Evolutionary conservation across 2,329 filamentous ascomycete species (phyloP), one percentile per base, ranked within the genome.

Genomic region (Sarocladium kiliense): DNA sequence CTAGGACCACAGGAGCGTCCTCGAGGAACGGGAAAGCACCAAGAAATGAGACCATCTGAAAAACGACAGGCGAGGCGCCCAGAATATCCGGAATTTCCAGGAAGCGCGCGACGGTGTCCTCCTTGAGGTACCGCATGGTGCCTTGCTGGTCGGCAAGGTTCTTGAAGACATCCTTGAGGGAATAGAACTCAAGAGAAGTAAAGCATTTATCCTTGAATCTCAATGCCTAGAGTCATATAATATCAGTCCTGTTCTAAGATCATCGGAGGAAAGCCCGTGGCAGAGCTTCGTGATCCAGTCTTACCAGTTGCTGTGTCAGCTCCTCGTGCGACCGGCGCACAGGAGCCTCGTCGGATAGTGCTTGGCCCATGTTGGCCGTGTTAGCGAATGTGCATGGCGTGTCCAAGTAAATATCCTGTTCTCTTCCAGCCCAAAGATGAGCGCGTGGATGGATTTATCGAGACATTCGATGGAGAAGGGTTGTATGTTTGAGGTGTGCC

Each of bases 1-100:
- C 85, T 50, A 91, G 69, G 2, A 89, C 84, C 2, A 79, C 85
- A 0, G 88, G 88, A 0, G 86, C 87, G 63, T 89, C 83, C 54
- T 81, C 78, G 2, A 88, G 75, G 60, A 90, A 90, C 0, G 88
- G 88, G 57, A 91, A 91, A 1, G 87, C 84, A 30, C 85, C 88
- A 1, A 90, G 74, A 61, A 86, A 88, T 3, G 84, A 86, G 2
- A 86, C 68, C 77, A 89, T 86, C 63, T 88, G 85, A 64, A 88
- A 90, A 45, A 91, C 64, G 42, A 91, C 78, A 2, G 85, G 79
- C 3, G 86, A 87, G 7, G 81, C 86, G 53, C 77, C 79, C 25
- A 91, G 72, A 25, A 85, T 78, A 64, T 90, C 86, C 3, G 88
- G 88, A 19, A 91, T 78, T 69, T 88, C 86, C 44, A 91, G 80